A percentile compares a stretch with the other conserved stretches of the same genome.
Conservation (phyloP, 225 moss, liverwort and hornwort genomes). For the Marchantia polymorpha region DNA sequence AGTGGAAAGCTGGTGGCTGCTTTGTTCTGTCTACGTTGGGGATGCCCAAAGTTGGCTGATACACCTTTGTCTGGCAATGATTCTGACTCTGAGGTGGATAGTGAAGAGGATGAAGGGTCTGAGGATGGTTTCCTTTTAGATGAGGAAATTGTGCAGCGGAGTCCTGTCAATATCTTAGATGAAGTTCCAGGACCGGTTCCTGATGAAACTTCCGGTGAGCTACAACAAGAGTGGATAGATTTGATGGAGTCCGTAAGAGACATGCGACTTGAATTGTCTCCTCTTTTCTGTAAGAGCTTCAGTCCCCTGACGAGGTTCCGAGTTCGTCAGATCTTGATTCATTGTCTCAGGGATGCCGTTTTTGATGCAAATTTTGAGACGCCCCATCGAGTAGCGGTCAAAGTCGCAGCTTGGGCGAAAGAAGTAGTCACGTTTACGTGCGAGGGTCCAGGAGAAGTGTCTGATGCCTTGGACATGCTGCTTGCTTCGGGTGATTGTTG, state of each 20-base stretch:
- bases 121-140: constrained; percentile 2
- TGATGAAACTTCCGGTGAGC: constrained; percentile 31
- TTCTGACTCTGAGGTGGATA: constrained; percentile 22
- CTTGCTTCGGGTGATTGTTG: constrained; percentile 61
- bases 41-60: constrained; percentile 40
- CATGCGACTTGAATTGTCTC: constrained; percentile 41
- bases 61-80: constrained; percentile 28
- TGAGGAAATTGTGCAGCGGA: neutral
- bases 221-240: constrained; percentile 43
- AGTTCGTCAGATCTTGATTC: constrained; percentile 56
- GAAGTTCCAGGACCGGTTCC: constrained; percentile 14
- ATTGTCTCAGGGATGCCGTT: constrained; percentile 63
- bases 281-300: constrained; percentile 42
- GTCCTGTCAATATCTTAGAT: constrained; percentile 13
- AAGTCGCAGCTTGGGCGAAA: constrained; percentile 65
- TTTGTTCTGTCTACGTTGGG: constrained; percentile 80
- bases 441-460: constrained; percentile 52
- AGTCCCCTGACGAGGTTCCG: constrained; percentile 52
- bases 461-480: constrained; percentile 54
- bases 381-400: constrained; percentile 30
- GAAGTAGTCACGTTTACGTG: constrained; percentile 58
- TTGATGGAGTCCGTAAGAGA: constrained; percentile 51
- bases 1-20: constrained; percentile 66
- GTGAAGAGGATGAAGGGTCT: constrained; percentile 24
- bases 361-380: constrained; percentile 51